Evolutionary conservation across 352 stramenopile genomes (phyloP).

Genomic region (Aphanomyces astaci): DNA sequence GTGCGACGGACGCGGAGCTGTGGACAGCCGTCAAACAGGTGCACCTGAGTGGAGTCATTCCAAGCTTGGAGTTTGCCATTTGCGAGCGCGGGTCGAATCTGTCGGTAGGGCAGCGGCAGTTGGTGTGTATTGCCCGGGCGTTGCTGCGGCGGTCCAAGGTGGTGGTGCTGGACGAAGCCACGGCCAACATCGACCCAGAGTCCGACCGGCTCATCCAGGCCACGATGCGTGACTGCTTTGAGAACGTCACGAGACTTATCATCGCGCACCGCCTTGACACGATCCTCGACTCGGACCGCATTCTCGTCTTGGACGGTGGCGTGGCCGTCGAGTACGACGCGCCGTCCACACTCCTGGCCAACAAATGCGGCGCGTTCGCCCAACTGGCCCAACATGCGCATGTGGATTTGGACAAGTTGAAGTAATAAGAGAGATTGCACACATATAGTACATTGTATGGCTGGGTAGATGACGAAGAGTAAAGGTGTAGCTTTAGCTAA

Average conservation of each 20-base stretch:
- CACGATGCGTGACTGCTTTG: constrained; percentile 67
- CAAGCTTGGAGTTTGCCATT: constrained; percentile 23
- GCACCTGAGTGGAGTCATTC: constrained; percentile 35
- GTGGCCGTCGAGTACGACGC: neutral
- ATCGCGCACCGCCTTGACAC: too few relatives aligned
- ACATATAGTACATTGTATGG: too few relatives aligned
- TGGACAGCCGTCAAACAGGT: constrained; percentile 24
- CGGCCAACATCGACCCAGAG: constrained; percentile 67
- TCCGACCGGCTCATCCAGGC: constrained; percentile 47
- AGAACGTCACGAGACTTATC: constrained; percentile 71
- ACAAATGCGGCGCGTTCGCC: neutral
- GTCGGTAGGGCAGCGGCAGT: constrained; percentile 67
- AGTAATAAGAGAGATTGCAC: constrained; percentile 22
- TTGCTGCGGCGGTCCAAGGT: constrained; percentile 67
- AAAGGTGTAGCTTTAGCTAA: too few relatives aligned
- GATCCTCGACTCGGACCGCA: too few relatives aligned
- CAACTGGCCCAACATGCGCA: neutral
- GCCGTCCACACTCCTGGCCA: neutral
- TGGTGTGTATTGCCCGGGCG: constrained; percentile 87
- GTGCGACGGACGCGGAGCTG: constrained; percentile 25
- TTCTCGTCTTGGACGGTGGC: constrained; percentile 24
- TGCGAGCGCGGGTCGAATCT: constrained; percentile 67
- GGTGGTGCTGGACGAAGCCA: too few relatives aligned
- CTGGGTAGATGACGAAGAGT: too few relatives aligned
- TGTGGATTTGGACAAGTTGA: constrained; percentile 21